Evolutionary conservation across 1,139 yeast species (phyloP).

Genomic region (Sugiyamaella japonica): DNA sequence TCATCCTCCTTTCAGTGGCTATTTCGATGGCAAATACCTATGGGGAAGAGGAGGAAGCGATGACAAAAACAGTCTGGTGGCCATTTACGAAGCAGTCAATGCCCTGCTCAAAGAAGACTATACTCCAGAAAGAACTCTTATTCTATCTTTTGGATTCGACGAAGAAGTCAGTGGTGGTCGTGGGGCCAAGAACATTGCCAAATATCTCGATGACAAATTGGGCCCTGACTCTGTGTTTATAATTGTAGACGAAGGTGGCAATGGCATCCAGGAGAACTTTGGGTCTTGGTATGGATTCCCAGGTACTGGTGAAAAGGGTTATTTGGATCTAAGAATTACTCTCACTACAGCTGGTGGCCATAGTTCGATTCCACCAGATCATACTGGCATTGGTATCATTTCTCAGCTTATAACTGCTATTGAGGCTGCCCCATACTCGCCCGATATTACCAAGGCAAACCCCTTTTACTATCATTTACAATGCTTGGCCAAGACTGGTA

Average conservation of each 20-base stretch:
- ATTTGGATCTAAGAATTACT: constrained; percentile 51
- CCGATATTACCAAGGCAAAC: constrained; percentile 49
- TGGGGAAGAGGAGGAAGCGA: constrained; percentile 71
- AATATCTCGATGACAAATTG: constrained; percentile 49
- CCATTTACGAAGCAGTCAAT: constrained; percentile 59
- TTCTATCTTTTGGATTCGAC: constrained; percentile 67
- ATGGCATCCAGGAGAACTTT: constrained; percentile 45
- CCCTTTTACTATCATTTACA: constrained; percentile 52
- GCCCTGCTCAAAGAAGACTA: constrained; percentile 49
- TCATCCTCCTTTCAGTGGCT: constrained; percentile 70
- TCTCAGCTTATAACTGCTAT: constrained; percentile 53
- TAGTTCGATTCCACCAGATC: constrained; percentile 68
- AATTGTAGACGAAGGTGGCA: constrained; percentile 58
- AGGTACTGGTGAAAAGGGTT: constrained; percentile 70
- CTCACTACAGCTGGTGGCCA: constrained; percentile 70
- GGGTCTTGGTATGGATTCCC: constrained; percentile 52
- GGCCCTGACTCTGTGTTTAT: constrained; percentile 59
- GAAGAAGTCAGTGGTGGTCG: constrained; percentile 63
- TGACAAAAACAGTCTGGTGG: constrained; percentile 59
- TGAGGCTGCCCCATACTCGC: constrained; percentile 53
- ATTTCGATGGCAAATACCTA: constrained; percentile 56
- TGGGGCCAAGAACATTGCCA: constrained; percentile 55
- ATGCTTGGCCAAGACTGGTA: constrained; percentile 33
- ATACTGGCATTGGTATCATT: constrained; percentile 69
- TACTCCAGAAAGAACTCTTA: constrained; percentile 55